Conservation (phyloP, 2,329 filamentous ascomycete species). For the Ilyonectria destructans region DNA sequence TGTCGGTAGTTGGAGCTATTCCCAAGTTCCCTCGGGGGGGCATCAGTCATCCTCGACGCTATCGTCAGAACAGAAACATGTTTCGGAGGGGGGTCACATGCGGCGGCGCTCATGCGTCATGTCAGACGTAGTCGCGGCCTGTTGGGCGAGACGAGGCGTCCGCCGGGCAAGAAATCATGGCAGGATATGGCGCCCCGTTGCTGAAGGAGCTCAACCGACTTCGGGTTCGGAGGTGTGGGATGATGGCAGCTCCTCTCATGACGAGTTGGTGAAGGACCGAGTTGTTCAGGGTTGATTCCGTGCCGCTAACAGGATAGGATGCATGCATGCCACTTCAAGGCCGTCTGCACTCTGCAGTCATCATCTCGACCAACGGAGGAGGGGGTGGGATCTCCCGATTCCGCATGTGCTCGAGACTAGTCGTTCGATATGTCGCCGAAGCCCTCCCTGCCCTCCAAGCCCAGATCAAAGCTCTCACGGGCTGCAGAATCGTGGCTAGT, state of each 20-base stretch:
- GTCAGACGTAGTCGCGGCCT: constrained; percentile 9
- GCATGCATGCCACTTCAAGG: constrained; percentile 29
- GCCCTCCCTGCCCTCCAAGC: not conserved
- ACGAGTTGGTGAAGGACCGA: not conserved
- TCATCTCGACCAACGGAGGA: constrained; percentile 17
- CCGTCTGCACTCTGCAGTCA: constrained; percentile 31
- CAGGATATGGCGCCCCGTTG: not conserved
- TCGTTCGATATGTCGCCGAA: constrained; percentile 21
- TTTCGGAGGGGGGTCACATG: constrained; percentile 24
- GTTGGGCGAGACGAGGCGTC: not conserved
- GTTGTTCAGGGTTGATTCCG: constrained; percentile 27
- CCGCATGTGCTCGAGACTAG: constrained; percentile 19
- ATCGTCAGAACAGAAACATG: not conserved
- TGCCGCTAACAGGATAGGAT: constrained; percentile 7
- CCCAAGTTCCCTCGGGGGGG: not conserved
- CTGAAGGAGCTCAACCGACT: not conserved
- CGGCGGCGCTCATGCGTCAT: constrained; percentile 20
- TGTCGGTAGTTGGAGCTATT: constrained; percentile 31
- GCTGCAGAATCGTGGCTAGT: constrained; percentile 4
- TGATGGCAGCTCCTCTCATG: constrained; percentile 2
- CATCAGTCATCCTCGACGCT: not conserved
- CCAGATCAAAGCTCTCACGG: constrained; percentile 1
- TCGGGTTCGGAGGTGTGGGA: constrained; percentile 14
- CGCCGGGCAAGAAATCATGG: not conserved
- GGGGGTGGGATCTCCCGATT: constrained; percentile 32